Evolutionary conservation across 176 grass and related monocot species (phyloP), one percentile per base, ranked within the genome.

Genomic region (Oryza officinalis): DNA sequence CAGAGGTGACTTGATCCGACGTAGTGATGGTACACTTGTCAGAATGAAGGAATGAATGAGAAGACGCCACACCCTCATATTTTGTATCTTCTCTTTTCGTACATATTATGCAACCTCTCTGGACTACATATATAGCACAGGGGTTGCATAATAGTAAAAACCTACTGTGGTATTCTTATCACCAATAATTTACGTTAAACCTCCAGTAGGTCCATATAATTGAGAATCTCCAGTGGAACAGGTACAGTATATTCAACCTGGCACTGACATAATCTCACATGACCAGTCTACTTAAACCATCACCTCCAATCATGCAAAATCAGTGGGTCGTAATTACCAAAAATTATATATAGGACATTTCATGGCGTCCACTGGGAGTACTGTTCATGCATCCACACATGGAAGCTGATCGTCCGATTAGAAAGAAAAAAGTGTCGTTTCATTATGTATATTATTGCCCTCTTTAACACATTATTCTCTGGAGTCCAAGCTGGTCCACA

Each of bases 251-350:
- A 40, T 72, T 72, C 40, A 46, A 45, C n/a, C 40, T 44, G 69
- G 40, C 69, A 72, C 12, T 27, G 11, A 43, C 40, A 46, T 46
- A 45, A 72, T 72, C 69, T 72, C 69, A 72, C 40, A 72, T 45
- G 69, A 45, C 43, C 4, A 15, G 40, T 43, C 5, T 10, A 26
- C 20, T 50, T 45, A 43, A 37, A 0, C 23, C 23, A 6, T 27
- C 10, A 25, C n/a, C n/a, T 44, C 20, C 22, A 45, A 72, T 72
- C 40, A 45, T 45, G 43, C 43, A 45, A 45, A 45, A 45, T 45
- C 12, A 45, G 47, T 18, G 14, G 47, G 4, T 72, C 69, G 4
- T 46, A 26, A 25, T 13, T 44, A 72, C 40, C 40, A 41, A 22
- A 41, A 71, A 25, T 9, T 26, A 71, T 26, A 9, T 50, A 9